Conservation (phyloP, 208 protist genomes). For the Leishmania arabica region DNA sequence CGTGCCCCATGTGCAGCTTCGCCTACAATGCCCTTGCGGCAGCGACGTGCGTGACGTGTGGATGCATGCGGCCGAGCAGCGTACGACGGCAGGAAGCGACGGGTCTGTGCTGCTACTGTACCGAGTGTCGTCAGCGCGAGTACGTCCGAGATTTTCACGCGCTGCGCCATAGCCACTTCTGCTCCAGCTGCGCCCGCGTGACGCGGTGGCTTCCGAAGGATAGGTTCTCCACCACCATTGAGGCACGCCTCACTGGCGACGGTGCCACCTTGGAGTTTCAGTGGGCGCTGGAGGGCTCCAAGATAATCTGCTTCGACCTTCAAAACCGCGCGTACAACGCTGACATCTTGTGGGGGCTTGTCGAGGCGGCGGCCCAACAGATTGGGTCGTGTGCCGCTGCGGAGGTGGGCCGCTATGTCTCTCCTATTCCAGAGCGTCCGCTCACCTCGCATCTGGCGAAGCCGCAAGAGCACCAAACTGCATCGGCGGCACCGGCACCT, state of each 20-base stretch:
- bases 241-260: slow-evolving; percentile 54
- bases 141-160: slow-evolving; percentile 49
- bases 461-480: neutral
- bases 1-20: slow-evolving; percentile 74
- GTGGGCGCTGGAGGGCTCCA: slow-evolving; percentile 46
- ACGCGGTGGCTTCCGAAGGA: slow-evolving; percentile 74
- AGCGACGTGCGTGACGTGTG: slow-evolving; percentile 70
- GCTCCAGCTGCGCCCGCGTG: slow-evolving; percentile 44
- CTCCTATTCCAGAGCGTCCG: slow-evolving; percentile 30
- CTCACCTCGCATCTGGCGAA: slow-evolving; percentile 14
- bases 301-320: slow-evolving; percentile 32
- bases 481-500: neutral
- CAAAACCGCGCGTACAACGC: slow-evolving; percentile 49
- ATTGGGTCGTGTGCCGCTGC: slow-evolving; percentile 23
- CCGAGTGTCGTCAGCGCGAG: slow-evolving; percentile 41
- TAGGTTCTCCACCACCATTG: slow-evolving; percentile 41
- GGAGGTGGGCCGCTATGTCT: slow-evolving; percentile 45
- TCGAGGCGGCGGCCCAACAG: slow-evolving; percentile 24
- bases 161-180: slow-evolving; percentile 51
- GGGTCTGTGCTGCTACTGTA: slow-evolving; percentile 26
- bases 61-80: slow-evolving; percentile 43
- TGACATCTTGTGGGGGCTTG: slow-evolving; percentile 36
- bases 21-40: slow-evolving; percentile 68
- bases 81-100: slow-evolving; percentile 24
- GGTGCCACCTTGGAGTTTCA: slow-evolving; percentile 62